Evolutionary conservation across 768 basidiomycete genomes (phyloP).

Genomic region (Vararia minispora): DNA sequence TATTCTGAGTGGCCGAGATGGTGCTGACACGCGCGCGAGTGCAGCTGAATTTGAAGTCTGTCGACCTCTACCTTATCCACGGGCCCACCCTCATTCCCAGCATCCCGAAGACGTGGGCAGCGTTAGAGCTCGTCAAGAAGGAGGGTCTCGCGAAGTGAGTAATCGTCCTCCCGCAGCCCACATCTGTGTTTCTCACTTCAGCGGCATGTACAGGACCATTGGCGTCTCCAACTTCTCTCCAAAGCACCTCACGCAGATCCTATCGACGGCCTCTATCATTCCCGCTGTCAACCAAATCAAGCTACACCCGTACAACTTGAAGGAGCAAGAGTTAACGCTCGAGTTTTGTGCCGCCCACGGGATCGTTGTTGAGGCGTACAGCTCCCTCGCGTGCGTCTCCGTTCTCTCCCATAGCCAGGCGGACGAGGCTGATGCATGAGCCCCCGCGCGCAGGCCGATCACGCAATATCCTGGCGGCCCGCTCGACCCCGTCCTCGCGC

Average conservation of each 20-base stretch:
- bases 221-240: conserved; percentile 63
- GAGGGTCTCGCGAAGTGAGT: conserved; percentile 26
- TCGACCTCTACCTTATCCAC: conserved; percentile 70
- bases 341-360: conserved; percentile 42
- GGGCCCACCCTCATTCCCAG: conserved; percentile 22
- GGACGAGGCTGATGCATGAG: not conserved
- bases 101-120: conserved; percentile 37
- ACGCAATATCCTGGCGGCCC: conserved; percentile 52
- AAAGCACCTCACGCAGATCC: conserved; percentile 36
- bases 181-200: not conserved
- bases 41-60: conserved; percentile 49
- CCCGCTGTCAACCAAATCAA: conserved; percentile 72
- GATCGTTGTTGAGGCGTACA: conserved; percentile 56
- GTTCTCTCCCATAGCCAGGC: not conserved
- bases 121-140: conserved; percentile 43
- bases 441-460: conserved; percentile 34
- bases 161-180: not conserved
- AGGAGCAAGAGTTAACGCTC: conserved; percentile 43
- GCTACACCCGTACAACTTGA: conserved; percentile 64
- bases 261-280: conserved; percentile 38
- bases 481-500: conserved; percentile 43
- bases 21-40: too few relatives aligned
- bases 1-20: too few relatives aligned
- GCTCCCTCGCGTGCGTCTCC: conserved; percentile 41
- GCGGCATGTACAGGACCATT: conserved; percentile 39